Evolutionary conservation across 495 filamentous ascomycete species (phyloP), one percentile per base, ranked within the genome.

Genomic region (Tuber indicum): DNA sequence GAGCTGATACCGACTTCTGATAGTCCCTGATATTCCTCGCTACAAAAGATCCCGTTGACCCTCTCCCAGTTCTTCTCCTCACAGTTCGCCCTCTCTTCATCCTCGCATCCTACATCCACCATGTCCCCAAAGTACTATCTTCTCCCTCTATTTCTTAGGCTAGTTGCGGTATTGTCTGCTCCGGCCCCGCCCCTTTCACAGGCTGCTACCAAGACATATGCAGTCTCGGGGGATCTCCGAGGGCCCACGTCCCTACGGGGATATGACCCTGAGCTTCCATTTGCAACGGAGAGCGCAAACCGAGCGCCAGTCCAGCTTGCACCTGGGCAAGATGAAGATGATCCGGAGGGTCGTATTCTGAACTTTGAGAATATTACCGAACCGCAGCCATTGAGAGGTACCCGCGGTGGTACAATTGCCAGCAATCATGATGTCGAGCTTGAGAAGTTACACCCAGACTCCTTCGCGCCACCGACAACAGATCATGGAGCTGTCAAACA

Each of bases 301-400:
- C 70, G 74, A 14, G 16, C 14, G 1, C 78, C 73, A 9, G 32
- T 83, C 46, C 76, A 85, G 36, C 83, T 88, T 42, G 86, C 87
- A 12, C 82, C 87, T 3, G 90, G 88, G 0, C 91, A 93, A 74
- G 87, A 86, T 21, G 87, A 87, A 7, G 87, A 89, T 71, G 84
- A 87, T 2, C 85, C 89, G 3, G 82, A 90, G 12, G 91, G 91
- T 0, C 79, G 88, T 6, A 91, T 89, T 72, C 87, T 93, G 0
- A 88, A 93, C 79, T 91, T 93, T 72, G 84, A 87, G 41, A 85
- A 88, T 77, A 86, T 88, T 36, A 85, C 88, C 21, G 88, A 90
- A 17, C 91, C 91, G 4, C 91, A 94, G 83, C 91, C 91, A 1
- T 89, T 93, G 70, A 87, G 91, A n/a, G 91, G 90, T 7, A 82